Conservation (phyloP, 2,329 filamentous ascomycete species). For the Fusarium mexicanum region DNA sequence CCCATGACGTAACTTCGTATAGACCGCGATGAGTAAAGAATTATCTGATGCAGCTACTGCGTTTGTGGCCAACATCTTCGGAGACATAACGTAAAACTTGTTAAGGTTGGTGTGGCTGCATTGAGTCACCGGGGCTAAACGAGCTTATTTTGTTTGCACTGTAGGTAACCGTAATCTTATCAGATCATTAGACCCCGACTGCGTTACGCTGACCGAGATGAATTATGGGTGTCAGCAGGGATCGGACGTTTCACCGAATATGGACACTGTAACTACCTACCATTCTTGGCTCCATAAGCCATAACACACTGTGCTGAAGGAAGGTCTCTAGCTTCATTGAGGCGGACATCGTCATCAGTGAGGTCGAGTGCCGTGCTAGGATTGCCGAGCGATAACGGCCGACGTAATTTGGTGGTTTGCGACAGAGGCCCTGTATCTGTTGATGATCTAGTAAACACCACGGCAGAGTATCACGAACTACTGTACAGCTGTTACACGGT, state of each 20-base stretch:
- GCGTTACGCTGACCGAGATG: not conserved
- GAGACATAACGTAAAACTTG: slow-evolving; percentile 6
- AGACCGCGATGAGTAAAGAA: not conserved
- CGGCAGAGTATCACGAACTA: not conserved
- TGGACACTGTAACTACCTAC: not conserved
- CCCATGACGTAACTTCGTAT: slow-evolving; percentile 4
- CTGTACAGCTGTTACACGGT: not conserved
- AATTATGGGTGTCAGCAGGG: not conserved
- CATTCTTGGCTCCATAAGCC: not conserved
- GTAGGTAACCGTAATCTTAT: slow-evolving; percentile 14
- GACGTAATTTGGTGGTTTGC: not conserved
- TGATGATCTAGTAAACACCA: slow-evolving; percentile 1
- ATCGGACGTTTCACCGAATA: slow-evolving; percentile 16
- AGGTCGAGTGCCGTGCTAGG: not conserved
- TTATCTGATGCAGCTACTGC: not conserved
- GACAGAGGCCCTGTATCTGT: not conserved
- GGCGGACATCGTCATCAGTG: slow-evolving; percentile 4
- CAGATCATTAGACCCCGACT: slow-evolving; percentile 14
- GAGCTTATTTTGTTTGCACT: not conserved
- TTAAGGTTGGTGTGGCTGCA: not conserved
- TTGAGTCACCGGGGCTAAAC: not conserved
- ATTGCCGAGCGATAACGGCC: slow-evolving; percentile 7
- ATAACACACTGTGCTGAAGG: not conserved
- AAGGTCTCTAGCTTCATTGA: not conserved
- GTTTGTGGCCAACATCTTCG: not conserved